Evolutionary conservation across 169 alveolate species (phyloP).

Genomic region (Eimeria zaria): DNA sequence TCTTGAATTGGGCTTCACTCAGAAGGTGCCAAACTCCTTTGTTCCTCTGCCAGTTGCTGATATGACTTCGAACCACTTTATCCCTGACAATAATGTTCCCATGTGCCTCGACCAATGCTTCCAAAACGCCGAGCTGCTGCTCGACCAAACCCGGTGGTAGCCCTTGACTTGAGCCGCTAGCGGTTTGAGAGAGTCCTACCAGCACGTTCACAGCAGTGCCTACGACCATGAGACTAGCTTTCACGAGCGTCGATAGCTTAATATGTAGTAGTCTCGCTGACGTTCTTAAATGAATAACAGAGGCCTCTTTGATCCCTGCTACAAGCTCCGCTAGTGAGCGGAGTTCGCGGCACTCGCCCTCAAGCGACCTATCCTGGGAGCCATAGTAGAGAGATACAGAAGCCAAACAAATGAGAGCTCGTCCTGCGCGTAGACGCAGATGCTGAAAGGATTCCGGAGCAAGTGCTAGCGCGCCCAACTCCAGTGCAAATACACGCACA

Average conservation of each 20-base stretch:
- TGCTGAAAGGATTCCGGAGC: not conserved
- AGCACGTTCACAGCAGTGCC: not conserved
- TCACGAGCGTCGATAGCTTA: not conserved
- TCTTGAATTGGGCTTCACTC: not conserved
- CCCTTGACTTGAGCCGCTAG: not conserved
- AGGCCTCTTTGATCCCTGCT: not conserved
- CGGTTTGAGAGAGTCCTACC: not conserved
- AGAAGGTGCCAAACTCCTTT: not conserved
- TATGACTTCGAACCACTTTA: not conserved
- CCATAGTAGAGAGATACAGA: not conserved
- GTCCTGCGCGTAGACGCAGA: not conserved
- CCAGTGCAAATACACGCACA: not conserved
- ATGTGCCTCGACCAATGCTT: not conserved
- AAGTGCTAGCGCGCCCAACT: not conserved
- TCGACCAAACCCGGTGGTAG: not conserved
- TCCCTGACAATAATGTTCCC: not conserved
- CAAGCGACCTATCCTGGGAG: not conserved
- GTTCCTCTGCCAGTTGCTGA: not conserved
- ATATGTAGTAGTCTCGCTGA: not conserved
- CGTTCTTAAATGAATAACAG: not conserved
- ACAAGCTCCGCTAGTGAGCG: not conserved
- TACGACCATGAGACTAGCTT: not conserved
- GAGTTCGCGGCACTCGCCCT: not conserved
- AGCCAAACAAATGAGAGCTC: not conserved
- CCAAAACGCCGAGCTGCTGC: not conserved